A percentile compares a stretch with the other conserved stretches of the same genome.
These are phyloP conservation scores for Vararia minispora DNA, from an alignment of 768 basidiomycete species.

Conservation along the genomic window DNA sequence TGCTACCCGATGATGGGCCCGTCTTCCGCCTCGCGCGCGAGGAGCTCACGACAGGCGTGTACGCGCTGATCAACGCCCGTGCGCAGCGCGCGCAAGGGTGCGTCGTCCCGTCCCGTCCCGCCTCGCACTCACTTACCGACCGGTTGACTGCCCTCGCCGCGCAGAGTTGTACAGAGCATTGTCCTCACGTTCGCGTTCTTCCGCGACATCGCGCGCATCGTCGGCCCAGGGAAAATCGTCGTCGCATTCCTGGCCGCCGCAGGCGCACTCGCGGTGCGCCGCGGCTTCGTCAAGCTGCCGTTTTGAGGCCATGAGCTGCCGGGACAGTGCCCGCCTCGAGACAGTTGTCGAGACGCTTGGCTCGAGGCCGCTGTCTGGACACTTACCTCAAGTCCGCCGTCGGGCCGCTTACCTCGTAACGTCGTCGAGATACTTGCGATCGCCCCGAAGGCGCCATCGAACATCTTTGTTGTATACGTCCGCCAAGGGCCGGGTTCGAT, in stretches of 20 bases:
- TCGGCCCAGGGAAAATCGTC: not conserved
- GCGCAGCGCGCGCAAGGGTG: constrained; percentile 3
- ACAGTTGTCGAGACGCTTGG: too few relatives aligned
- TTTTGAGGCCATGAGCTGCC: too few relatives aligned
- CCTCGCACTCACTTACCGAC: not conserved
- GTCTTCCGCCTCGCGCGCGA: constrained; percentile 17
- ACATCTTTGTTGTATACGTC: too few relatives aligned
- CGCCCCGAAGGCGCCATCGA: too few relatives aligned
- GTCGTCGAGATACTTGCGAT: too few relatives aligned
- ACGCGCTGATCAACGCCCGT: constrained; percentile 14
- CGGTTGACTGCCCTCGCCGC: not conserved
- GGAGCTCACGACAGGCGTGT: constrained; percentile 16
- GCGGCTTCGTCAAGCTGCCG: not conserved
- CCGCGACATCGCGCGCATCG: constrained; percentile 4
- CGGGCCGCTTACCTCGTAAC: too few relatives aligned
- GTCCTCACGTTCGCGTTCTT: not conserved
- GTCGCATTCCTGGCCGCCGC: not conserved
- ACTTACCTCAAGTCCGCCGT: too few relatives aligned
- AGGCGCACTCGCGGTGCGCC: not conserved
- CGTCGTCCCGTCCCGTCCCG: not conserved
- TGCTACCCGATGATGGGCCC: constrained; percentile 20
- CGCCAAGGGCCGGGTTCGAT: too few relatives aligned
- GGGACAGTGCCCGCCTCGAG: too few relatives aligned
- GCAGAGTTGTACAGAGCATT: not conserved
- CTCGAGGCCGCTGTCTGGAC: too few relatives aligned